Base-by-base conservation (phyloP, 352 stramenopile genomes). In the Globisporangium okanoganense region DNA sequence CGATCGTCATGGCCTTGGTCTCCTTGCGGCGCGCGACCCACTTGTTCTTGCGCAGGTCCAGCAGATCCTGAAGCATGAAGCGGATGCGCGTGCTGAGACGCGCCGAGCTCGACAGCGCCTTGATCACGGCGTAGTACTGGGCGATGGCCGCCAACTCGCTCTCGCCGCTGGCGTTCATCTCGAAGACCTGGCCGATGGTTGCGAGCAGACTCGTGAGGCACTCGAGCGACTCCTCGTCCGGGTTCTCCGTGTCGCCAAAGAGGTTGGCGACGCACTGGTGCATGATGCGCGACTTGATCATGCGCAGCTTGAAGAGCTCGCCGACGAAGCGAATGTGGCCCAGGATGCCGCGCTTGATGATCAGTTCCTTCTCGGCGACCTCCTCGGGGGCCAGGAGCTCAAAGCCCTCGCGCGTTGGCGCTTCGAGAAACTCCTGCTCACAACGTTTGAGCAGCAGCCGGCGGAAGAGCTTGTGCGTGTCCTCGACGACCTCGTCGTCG, bases 291-390 rank as follows among this genome's bases (percentile, higher is more conserved):
- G 95, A 88, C 66, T 91, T 98, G 53, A 98, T 88, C 67, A 99
- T 88, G 61, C 93, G 90, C 59, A 96, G 78, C 71, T 98, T 97
- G 77, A 97, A 99, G 3, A 99, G 72, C 75, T 98, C 96, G 25
- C 96, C 96, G 41, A 99, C 94, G 66, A 99, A 99, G 27, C 94
- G 86, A 74, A 98, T 98, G 69, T 98, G 94, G 20, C 95, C 94
- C 10, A 98, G 61, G 41, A 80, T 87, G 38, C 71, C 76, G 36
- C 84, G 82, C 72, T 95, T 95, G 24, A 93, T 71, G 38, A 94
- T 65, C 33, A 94, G 69, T 65, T 90, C 78, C 63, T 93, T 95
- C 63, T 96, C 86, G 0, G 60, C 68, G 27, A 82, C 71, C 24
- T 75, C 79, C 1, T 86, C 82, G 0, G 79, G 65, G 0, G 68